Conservation (phyloP, 1,284 basidiomycete genomes). For the Sporisorium exsertum region DNA sequence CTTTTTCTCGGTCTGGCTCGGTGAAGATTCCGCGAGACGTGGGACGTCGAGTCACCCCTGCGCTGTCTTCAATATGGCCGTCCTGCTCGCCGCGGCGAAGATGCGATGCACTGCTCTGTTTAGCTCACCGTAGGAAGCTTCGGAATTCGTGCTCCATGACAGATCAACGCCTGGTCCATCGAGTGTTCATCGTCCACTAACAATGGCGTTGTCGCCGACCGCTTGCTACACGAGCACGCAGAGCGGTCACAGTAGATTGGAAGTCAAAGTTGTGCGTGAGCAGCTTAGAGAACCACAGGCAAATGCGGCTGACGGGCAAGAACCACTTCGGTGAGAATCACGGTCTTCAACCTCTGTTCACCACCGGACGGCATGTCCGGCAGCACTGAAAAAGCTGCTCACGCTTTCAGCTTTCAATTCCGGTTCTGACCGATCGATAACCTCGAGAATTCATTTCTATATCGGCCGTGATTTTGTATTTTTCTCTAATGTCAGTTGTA, state of each 20-base stretch:
- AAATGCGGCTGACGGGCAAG: constrained; percentile 7
- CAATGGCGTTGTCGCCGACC: neutral
- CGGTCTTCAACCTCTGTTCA: constrained; percentile 15
- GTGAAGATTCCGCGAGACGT: constrained; percentile 9
- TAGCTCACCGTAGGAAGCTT: too few species aligned
- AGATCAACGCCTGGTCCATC: too few species aligned
- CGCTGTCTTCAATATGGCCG: constrained; percentile 5
- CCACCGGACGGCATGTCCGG: neutral
- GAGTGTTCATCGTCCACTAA: neutral
- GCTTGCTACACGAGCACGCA: neutral
- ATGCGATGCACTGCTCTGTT: neutral
- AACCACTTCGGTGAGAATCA: constrained; percentile 25
- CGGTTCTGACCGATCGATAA: constrained; percentile 54
- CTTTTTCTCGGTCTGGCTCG: constrained; percentile 7
- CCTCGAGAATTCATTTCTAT: neutral
- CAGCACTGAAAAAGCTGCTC: neutral
- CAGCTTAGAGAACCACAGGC: neutral
- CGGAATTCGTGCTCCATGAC: too few species aligned
- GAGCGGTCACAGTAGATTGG: neutral
- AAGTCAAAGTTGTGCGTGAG: neutral
- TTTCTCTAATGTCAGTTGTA: neutral
- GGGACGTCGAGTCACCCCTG: constrained; percentile 3
- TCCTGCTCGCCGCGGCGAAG: constrained; percentile 11
- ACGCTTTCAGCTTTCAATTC: neutral
- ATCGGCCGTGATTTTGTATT: neutral